Evolutionary conservation across 805 yeast species (phyloP).

Genomic region (Wickerhamiella parazyma): DNA sequence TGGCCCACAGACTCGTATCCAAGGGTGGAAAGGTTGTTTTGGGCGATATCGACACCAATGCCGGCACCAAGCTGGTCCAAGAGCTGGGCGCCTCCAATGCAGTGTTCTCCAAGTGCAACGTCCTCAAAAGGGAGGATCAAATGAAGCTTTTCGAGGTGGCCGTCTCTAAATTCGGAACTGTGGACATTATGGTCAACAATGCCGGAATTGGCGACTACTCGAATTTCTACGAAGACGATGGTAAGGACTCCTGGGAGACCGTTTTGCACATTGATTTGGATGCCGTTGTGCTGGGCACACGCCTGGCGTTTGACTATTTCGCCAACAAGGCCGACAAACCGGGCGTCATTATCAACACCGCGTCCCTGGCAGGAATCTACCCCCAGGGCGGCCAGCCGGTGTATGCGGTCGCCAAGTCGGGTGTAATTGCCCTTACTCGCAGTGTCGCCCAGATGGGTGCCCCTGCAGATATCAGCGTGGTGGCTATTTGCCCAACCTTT

Average conservation of each 20-base stretch:
- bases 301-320: slow-evolving; percentile 8
- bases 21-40: slow-evolving; percentile 92
- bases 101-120: slow-evolving; percentile 4
- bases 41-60: slow-evolving; percentile 45
- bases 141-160: slow-evolving; percentile 43
- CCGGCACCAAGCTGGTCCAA: background rate
- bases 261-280: slow-evolving; percentile 5
- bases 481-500: slow-evolving; percentile 7
- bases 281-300: slow-evolving; percentile 4
- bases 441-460: background rate
- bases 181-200: slow-evolving; percentile 77
- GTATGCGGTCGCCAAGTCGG: slow-evolving; percentile 6
- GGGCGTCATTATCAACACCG: slow-evolving; percentile 8
- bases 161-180: slow-evolving; percentile 57
- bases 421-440: slow-evolving; percentile 5
- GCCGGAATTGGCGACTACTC: slow-evolving; percentile 66
- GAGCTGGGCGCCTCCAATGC: slow-evolving; percentile 5
- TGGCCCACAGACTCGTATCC: slow-evolving; percentile 70
- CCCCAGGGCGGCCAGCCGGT: slow-evolving; percentile 9
- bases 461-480: background rate
- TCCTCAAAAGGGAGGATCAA: slow-evolving; percentile 1
- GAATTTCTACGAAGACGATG: slow-evolving; percentile 36
- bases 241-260: slow-evolving; percentile 26
- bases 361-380: slow-evolving; percentile 9
- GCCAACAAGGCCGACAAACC: slow-evolving; percentile 6